Evolutionary conservation across 2,329 filamentous ascomycete species (phyloP).

Genomic region (Xylariaceae sp.): DNA sequence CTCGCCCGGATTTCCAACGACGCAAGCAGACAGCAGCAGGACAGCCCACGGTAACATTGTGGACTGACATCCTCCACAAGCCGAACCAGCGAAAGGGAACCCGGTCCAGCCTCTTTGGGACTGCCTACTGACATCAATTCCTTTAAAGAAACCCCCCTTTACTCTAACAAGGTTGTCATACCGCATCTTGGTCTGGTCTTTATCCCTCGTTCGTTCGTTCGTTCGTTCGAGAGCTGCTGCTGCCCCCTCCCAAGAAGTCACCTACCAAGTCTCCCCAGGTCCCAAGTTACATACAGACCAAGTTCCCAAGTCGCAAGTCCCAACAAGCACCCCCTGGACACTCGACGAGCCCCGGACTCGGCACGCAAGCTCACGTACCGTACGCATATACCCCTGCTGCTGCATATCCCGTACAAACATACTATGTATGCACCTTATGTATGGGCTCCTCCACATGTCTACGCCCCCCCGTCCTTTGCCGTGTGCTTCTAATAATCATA

Average conservation of each 20-base stretch:
- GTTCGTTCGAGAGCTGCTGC: slow-evolving; percentile 18
- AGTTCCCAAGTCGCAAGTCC: neutral
- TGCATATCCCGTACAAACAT: slow-evolving; percentile 33
- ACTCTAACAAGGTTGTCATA: slow-evolving; percentile 32
- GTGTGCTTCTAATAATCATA: slow-evolving; percentile 33
- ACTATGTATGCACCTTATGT: slow-evolving; percentile 36
- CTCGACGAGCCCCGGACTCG: slow-evolving; percentile 30
- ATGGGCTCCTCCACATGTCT: slow-evolving; percentile 34
- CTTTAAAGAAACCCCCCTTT: slow-evolving; percentile 27
- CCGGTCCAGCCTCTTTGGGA: slow-evolving; percentile 28
- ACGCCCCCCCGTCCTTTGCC: slow-evolving; percentile 27
- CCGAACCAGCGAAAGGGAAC: slow-evolving; percentile 21
- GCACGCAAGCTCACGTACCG: slow-evolving; percentile 26
- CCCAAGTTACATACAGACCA: too few species aligned
- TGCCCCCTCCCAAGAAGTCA: slow-evolving; percentile 6
- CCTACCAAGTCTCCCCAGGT: slow-evolving; percentile 26
- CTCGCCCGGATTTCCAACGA: slow-evolving; percentile 23
- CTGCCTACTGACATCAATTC: slow-evolving; percentile 27
- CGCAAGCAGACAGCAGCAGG: slow-evolving; percentile 22
- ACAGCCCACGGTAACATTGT: slow-evolving; percentile 28
- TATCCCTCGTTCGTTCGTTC: slow-evolving; percentile 26
- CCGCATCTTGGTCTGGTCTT: slow-evolving; percentile 25
- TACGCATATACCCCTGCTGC: slow-evolving; percentile 32
- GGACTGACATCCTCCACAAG: slow-evolving; percentile 28
- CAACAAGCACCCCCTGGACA: slow-evolving; percentile 24